Evolutionary conservation across 139 green algal species (phyloP).

Genomic region (Closterium sp.): DNA sequence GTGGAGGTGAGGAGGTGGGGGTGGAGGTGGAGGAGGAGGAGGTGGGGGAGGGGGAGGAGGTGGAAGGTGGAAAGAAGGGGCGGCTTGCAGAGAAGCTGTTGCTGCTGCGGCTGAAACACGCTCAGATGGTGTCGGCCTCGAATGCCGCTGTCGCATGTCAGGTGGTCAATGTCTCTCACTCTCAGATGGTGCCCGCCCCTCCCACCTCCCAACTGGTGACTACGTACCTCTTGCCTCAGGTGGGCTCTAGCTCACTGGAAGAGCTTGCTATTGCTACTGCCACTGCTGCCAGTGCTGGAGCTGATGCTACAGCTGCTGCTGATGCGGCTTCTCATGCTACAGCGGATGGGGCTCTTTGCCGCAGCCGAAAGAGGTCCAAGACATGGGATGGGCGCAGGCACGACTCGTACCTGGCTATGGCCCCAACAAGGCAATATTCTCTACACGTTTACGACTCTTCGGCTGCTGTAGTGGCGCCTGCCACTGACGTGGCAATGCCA

Average conservation of each 20-base stretch:
- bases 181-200: no score
- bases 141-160: no score
- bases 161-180: no score
- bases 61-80: no score
- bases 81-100: no score
- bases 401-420: neutral
- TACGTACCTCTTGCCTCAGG: neutral
- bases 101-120: no score
- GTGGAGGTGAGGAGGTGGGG: no score
- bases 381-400: neutral
- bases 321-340: neutral
- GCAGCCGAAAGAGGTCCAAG: neutral
- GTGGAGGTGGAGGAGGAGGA: no score
- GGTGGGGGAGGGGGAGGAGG: no score
- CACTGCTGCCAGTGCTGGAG: no score
- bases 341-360: neutral
- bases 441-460: neutral
- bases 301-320: neutral
- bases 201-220: no score
- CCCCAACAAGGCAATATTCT: neutral
- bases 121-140: no score
- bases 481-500: neutral
- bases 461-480: neutral
- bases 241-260: neutral
- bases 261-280: neutral